These are phyloP conservation scores for Chalciporus pseudorubinellus DNA, from an alignment of 768 basidiomycete species.

Conservation along the genomic window DNA sequence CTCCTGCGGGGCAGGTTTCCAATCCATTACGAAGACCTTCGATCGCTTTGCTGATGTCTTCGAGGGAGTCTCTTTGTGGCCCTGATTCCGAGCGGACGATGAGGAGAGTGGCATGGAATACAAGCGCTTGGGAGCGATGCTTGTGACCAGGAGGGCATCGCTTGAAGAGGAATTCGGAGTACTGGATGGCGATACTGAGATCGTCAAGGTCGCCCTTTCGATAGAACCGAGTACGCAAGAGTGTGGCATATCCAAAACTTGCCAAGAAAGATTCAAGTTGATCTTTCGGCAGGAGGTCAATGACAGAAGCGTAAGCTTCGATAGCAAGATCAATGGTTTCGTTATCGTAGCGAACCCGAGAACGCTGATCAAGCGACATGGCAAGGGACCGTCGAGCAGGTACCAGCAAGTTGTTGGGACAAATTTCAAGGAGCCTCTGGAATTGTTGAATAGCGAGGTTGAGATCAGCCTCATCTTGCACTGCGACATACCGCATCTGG, in stretches of 20 bases:
- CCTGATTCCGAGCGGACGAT: constrained; percentile 3
- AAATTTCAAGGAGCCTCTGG: neutral
- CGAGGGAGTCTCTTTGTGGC: constrained; percentile 6
- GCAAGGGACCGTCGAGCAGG: constrained; percentile 7
- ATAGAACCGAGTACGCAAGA: constrained; percentile 3
- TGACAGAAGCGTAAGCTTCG: constrained; percentile 6
- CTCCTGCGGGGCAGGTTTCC: neutral
- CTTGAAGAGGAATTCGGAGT: constrained; percentile 6
- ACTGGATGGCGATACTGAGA: constrained; percentile 10
- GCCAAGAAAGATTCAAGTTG: constrained; percentile 1
- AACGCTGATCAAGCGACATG: constrained; percentile 9
- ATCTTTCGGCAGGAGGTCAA: constrained; percentile 6
- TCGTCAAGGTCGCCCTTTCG: constrained; percentile 12
- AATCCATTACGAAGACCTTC: constrained; percentile 10
- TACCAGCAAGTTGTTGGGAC: constrained; percentile 5
- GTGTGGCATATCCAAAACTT: constrained; percentile 7
- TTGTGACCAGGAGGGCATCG: constrained; percentile 7
- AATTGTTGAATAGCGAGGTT: constrained; percentile 16
- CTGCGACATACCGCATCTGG: constrained; percentile 9
- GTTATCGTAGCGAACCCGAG: constrained; percentile 10
- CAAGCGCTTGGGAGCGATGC: neutral
- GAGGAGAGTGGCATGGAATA: constrained; percentile 12
- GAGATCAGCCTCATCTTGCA: constrained; percentile 17
- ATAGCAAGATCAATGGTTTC: constrained; percentile 14
- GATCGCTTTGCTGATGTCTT: constrained; percentile 18